Evolutionary conservation across 2,329 filamentous ascomycete genomes (phyloP), one percentile per base, ranked within the genome.

Genomic region (Cordyceps cicadae): DNA sequence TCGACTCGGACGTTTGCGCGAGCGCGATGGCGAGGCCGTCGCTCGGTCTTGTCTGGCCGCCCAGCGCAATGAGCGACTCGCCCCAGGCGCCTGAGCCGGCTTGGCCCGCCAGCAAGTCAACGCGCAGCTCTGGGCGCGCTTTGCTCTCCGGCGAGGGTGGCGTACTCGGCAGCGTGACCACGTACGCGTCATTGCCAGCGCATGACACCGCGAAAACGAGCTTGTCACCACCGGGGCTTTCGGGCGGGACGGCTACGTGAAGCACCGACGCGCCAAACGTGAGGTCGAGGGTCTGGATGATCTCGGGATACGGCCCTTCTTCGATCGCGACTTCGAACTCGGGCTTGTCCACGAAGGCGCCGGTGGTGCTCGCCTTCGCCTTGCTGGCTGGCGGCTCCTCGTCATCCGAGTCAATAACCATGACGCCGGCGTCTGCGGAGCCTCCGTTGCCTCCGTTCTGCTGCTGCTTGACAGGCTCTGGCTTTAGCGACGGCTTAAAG

Each of bases 381-480:
- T 76, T 73, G 19, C 72, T 62, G 2, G 74, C 64, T 2, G 72
- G 67, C 32, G 12, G 39, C 12, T 78, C 77, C 34, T 86, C 84
- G 8, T 85, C 82, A 65, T 87, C 84, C 1, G 82, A 86, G 66
- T 87, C 84, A 59, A 87, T 79, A 17, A 86, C 77, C 79, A 87
- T 86, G 32, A 87, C 76, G 4, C 78, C 74, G 67, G 85, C 82
- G 19, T 79, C 77, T 3, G 70, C 68, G 0, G 72, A 65, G 14
- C 49, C 51, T 15, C 83, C 83, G 64, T 86, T 86, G 14, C 49
- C 51, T 15, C 83, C 83, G 64, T 86, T 86, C 52, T 77, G 75
- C 64, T 81, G 83, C 62, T 75, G 73, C 62, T 73, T 73, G 9
- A 65, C 64, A 1, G 65, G 63, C 17, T 60, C 54, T 11, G 69